Evolutionary conservation across 2,329 filamentous ascomycete species (phyloP), one percentile per base, ranked within the genome.

Genomic region (Microsporum audouinii): DNA sequence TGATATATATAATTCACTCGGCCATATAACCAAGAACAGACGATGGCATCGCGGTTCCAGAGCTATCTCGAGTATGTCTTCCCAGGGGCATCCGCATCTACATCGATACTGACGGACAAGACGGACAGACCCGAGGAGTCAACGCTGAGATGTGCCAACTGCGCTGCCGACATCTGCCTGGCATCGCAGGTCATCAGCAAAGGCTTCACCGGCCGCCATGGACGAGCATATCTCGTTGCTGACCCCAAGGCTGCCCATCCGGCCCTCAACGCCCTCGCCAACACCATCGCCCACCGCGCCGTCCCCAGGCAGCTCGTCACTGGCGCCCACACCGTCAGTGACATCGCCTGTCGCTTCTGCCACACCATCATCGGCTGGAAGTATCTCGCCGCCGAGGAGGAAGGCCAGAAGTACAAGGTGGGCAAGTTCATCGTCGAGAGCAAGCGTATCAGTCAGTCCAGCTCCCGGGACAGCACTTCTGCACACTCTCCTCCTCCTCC

Each of bases 341-440:
- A 86, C 63, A 79, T 86, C 49, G 79, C 73, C 64, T 86, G 84
- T 66, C 71, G 75, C 2, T 75, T 78, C 55, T 86, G 84, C 64
- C 81, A 79, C 1, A 78, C 69, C 60, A 77, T 83, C 39, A 67
- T 86, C 23, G 84, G 84, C 1, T 86, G 84, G 84, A 86, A 86
- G 70, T 86, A 86, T 67, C 78, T 86, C 29, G 77, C 78, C 23
- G 84, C 84, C 0, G 82, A 83, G 62, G 82, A 86, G 65, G 82
- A 85, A 62, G 74, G 71, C 8, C 84, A 86, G 71, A 75, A 78
- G 60, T 86, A 86, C 67, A 86, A 86, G 68, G 80, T 86, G 1
- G 84, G 84, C n/a, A 86, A 85, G 68, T 86, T 82, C 65, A 86
- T 86, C 33, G 70, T 86, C 33, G 84, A 86, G 70, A 84, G 82